phyloP scores from a whole-genome alignment of 1,139 yeast species.

The Ogataea hybrid region DNA sequence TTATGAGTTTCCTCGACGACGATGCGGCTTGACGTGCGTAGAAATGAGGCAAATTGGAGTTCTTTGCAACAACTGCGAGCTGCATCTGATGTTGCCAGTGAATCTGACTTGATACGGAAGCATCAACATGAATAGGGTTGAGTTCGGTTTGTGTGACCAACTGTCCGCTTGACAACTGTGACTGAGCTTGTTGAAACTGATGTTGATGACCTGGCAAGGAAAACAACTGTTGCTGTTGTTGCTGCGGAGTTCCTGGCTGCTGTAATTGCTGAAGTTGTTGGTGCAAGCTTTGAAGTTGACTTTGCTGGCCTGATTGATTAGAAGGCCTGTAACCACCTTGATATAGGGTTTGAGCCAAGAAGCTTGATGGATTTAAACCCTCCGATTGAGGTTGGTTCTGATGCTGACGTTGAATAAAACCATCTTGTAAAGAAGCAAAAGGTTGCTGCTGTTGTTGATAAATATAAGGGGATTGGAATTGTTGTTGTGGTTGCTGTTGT shows the following conservation, averaged over 20 bases:
- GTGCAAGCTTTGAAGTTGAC: constrained; percentile 23
- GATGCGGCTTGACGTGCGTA: constrained; percentile 94
- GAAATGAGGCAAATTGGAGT: constrained; percentile 72
- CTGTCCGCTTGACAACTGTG: constrained; percentile 14
- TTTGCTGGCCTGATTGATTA: constrained; percentile 23
- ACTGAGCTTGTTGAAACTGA: constrained; percentile 28
- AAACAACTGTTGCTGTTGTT: constrained; percentile 22
- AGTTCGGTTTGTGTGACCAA: constrained; percentile 26
- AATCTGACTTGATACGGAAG: constrained; percentile 44
- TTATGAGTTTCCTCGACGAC: constrained; percentile 51
- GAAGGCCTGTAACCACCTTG: constrained; percentile 36
- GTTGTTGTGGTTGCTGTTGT: constrained; percentile 12
- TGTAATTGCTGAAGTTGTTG: constrained; percentile 25
- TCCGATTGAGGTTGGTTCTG: constrained; percentile 21
- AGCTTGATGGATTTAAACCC: constrained; percentile 33
- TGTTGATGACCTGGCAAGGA: constrained; percentile 18
- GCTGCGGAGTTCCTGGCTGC: constrained; percentile 24
- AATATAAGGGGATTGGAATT: constrained; percentile 16
- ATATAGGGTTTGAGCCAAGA: constrained; percentile 38
- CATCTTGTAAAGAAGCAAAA: constrained; percentile 24
- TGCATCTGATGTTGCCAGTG: constrained; percentile 90
- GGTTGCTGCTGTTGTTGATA: constrained; percentile 17
- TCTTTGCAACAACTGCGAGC: constrained; percentile 75
- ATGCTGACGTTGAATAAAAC: constrained; percentile 18
- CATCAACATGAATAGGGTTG: constrained; percentile 37